Evolutionary conservation across 805 yeast genomes (phyloP).

Genomic region (Cephaloascus albidus): DNA sequence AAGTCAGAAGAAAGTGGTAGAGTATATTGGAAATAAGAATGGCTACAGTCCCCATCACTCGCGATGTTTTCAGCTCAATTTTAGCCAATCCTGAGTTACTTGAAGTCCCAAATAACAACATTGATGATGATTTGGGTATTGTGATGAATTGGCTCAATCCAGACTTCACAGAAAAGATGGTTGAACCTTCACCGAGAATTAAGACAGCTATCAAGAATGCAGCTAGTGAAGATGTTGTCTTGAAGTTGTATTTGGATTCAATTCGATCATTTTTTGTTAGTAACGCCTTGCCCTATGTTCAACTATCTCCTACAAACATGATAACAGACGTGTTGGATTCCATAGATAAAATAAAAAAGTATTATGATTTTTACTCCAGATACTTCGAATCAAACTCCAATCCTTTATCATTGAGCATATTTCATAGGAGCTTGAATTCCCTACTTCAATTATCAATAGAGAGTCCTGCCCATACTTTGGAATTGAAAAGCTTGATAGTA

Average conservation of each 20-base stretch:
- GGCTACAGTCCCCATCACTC: conserved; percentile 2
- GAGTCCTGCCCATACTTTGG: not conserved
- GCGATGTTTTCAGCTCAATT: conserved; percentile 6
- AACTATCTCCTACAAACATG: not conserved
- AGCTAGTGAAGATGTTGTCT: not conserved
- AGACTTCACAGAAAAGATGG: conserved; percentile 10
- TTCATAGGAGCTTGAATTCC: conserved; percentile 18
- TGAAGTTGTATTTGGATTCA: conserved; percentile 20
- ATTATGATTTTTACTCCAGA: conserved; percentile 14
- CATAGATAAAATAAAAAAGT: conserved; percentile 11
- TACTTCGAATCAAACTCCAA: conserved; percentile 12
- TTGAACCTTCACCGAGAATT: conserved; percentile 22
- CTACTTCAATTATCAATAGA: conserved; percentile 9
- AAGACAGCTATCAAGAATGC: conserved; percentile 18
- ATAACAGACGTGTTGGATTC: conserved; percentile 2
- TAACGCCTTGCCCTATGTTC: not conserved
- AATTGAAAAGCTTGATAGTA: not conserved
- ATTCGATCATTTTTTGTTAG: conserved; percentile 5
- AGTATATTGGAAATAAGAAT: no score
- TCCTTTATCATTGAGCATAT: conserved; percentile 10
- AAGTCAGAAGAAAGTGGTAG: no score
- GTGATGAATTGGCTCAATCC: conserved; percentile 24
- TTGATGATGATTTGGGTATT: conserved; percentile 24
- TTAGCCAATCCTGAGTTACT: conserved; percentile 6
- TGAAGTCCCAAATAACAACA: conserved; percentile 9